These are phyloP conservation scores for Ceratocystis variospora DNA, from an alignment of 2,329 filamentous ascomycete species.

Conservation along the genomic window DNA sequence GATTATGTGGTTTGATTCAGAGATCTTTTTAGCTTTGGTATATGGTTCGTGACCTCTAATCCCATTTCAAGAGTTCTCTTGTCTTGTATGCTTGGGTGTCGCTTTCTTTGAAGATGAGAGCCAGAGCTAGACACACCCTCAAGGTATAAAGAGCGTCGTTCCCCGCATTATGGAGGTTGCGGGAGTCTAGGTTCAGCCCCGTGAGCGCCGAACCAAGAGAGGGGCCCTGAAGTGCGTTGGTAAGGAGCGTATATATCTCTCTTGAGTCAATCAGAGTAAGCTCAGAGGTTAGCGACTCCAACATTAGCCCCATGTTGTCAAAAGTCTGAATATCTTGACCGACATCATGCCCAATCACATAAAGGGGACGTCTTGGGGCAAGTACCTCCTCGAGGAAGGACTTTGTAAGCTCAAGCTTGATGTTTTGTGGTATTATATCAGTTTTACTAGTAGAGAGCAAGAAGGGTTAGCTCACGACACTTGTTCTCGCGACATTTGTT, in stretches of 20 bases:
- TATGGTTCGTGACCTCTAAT: no score
- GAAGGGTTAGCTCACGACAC: not conserved
- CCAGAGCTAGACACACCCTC: slow-evolving; percentile 49
- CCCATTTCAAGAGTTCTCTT: not conserved
- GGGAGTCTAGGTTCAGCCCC: slow-evolving; percentile 48
- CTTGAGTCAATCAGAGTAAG: slow-evolving; percentile 60
- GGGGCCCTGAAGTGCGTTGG: slow-evolving; percentile 37
- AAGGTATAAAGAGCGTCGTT: slow-evolving; percentile 77
- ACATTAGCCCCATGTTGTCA: slow-evolving; percentile 47
- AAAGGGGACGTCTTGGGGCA: slow-evolving; percentile 9
- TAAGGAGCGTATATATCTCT: slow-evolving; percentile 51
- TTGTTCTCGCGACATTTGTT: no score
- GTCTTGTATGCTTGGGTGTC: not conserved
- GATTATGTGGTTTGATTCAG: no score
- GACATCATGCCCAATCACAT: slow-evolving; percentile 64
- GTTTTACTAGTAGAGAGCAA: slow-evolving; percentile 17
- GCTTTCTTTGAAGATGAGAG: not conserved
- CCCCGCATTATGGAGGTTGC: slow-evolving; percentile 69
- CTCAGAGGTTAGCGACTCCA: slow-evolving; percentile 30
- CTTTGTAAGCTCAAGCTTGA: slow-evolving; percentile 33
- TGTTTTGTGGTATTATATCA: slow-evolving; percentile 29
- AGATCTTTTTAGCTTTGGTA: no score
- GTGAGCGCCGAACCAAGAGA: slow-evolving; percentile 48
- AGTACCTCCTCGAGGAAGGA: not conserved
- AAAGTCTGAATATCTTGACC: slow-evolving; percentile 56